Base-by-base conservation (phyloP, 164 flowering plant genomes). In the Vitis amurensis region DNA sequence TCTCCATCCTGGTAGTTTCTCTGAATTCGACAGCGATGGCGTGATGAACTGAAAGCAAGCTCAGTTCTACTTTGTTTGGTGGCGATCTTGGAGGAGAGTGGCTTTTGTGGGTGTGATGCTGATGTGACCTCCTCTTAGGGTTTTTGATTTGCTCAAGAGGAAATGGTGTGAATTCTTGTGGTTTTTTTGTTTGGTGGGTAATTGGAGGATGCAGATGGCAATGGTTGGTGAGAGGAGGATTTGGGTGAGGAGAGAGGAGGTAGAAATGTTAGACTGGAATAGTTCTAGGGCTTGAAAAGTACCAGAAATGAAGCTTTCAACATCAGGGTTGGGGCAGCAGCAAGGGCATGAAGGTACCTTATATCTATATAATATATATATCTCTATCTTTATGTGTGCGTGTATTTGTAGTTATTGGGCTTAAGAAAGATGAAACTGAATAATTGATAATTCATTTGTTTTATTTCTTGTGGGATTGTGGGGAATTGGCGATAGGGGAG, bases 321-420 rank as follows among this genome's bases (percentile, higher is more conserved):
- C 79, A 17, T 77, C 91, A 63, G 89, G 82, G 55, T 29, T 81
- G 81, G 77, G 75, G 74, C 89, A 82, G 68, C 88, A 81, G 80
- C 27, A 23, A 23, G 76, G 63, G 74, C 89, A 81, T 67, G 91
- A 84, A 80, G 91, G 91, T 87, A 82, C 27, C 17, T 57, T 69
- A 27, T 50, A 12, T 63, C 27, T 23, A 23, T 23, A 23, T 23
- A 23, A 23, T 23, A 23, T 23, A 23, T 23, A 23, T 23, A 23
- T 49, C 50, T 67, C 59, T 59, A 64, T 61, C 47, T 50, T 55
- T 23, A 23, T 23, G 27, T 23, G 27, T 23, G 27, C 27, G 27
- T 23, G 27, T 23, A 23, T 23, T 23, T 23, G 2, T 23, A 23
- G 27, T 23, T 23, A 23, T 23, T 23, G 2, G 27, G 27, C 27